A percentile compares a stretch with the other conserved stretches of the same genome.
These are phyloP conservation scores for Allium cepa DNA, from an alignment of 106 monocot genomes.

Conservation along the genomic window DNA sequence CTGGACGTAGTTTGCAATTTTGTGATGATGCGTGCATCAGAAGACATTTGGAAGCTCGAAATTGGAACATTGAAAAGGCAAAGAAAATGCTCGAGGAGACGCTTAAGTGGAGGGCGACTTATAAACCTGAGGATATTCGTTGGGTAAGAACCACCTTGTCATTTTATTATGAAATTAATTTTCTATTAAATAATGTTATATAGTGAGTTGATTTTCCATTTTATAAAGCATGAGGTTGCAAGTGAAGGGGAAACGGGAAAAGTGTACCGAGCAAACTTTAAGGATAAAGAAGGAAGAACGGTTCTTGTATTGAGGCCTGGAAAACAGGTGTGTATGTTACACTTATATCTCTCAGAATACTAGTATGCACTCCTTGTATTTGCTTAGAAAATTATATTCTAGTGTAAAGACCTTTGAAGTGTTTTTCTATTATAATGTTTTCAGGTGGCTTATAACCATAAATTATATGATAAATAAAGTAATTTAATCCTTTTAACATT, in stretches of 20 bases:
- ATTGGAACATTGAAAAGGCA: conserved; percentile 71
- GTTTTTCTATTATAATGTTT: too few species aligned
- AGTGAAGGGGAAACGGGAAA: conserved; percentile 84
- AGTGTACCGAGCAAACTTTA: conserved; percentile 65
- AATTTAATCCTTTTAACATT: too few species aligned
- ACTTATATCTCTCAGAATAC: too few species aligned
- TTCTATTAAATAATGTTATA: neutral
- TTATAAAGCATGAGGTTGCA: conserved; percentile 55
- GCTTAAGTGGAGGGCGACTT: conserved; percentile 66
- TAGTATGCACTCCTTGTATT: too few species aligned
- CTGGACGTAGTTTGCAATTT: conserved; percentile 32
- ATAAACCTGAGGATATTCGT: conserved; percentile 71
- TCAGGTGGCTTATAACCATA: too few species aligned
- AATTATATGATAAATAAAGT: too few species aligned
- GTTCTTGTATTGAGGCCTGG: conserved; percentile 72
- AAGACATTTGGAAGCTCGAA: conserved; percentile 71
- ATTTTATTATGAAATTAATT: neutral
- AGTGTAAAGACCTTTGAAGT: too few species aligned
- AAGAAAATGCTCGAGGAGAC: conserved; percentile 84
- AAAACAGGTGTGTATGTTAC: conserved; percentile 43
- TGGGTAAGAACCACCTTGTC: conserved; percentile 36
- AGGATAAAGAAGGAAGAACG: conserved; percentile 55
- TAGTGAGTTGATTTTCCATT: neutral
- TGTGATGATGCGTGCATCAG: conserved; percentile 59
- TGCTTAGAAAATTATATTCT: too few species aligned